phyloP scores from a whole-genome alignment of 2,329 filamentous ascomycete species.

The Cordyceps javanica region DNA sequence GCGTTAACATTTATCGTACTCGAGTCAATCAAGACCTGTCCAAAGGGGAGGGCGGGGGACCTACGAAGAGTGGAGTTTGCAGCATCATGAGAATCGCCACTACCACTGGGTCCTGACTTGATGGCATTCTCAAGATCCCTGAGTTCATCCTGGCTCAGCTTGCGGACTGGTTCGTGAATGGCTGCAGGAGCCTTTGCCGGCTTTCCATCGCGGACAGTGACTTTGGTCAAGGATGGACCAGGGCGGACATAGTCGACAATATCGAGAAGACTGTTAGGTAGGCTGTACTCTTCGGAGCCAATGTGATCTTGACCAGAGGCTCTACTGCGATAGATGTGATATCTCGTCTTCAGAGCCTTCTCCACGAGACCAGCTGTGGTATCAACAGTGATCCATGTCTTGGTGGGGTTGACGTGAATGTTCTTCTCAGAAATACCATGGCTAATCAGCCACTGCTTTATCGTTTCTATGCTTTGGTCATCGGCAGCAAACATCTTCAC shows the following conservation, averaged over 20 bases:
- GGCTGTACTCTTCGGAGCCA: conserved; percentile 35
- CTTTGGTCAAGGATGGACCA: conserved; percentile 31
- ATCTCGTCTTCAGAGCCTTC: conserved; percentile 45
- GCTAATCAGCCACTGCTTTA: conserved; percentile 47
- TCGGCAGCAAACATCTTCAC: conserved; percentile 36
- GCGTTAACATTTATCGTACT: neutral
- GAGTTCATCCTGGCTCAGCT: conserved; percentile 19
- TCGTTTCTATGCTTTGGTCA: conserved; percentile 39
- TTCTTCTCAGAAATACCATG: conserved; percentile 43
- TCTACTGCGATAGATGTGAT: conserved; percentile 42
- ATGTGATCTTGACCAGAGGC: conserved; percentile 28
- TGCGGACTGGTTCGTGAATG: conserved; percentile 12
- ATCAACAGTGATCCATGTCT: conserved; percentile 49
- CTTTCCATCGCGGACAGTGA: conserved; percentile 3
- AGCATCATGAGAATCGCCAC: neutral
- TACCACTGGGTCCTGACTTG: neutral
- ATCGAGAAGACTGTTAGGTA: conserved; percentile 30
- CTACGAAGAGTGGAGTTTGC: conserved; percentile 3
- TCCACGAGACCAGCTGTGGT: conserved; percentile 49
- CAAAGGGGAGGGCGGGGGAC: neutral
- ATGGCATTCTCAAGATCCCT: conserved; percentile 1
- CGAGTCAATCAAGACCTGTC: neutral
- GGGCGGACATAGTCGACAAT: conserved; percentile 38
- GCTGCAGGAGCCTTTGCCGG: neutral
- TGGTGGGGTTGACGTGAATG: conserved; percentile 43